Percentiles rank a stretch among this genome's conserved stretches.
These are phyloP conservation scores for Arthrobotrys musiformis DNA, from an alignment of 2,329 filamentous ascomycete genomes.

Conservation along the genomic window DNA sequence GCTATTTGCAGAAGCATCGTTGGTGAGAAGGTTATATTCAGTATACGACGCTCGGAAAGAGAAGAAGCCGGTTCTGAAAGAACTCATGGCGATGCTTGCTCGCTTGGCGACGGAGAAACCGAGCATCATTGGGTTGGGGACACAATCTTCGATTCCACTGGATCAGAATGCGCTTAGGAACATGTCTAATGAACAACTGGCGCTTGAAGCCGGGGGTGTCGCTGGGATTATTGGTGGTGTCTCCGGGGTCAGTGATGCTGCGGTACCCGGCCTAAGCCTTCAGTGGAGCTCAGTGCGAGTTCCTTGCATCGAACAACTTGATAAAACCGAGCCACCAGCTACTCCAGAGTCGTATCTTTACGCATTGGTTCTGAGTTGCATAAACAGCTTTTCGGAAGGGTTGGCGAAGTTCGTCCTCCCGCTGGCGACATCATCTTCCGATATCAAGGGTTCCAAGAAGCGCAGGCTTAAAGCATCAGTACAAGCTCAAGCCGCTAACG, in stretches of 20 bases:
- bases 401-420: slow-evolving; percentile 93
- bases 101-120: slow-evolving; percentile 91
- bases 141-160: slow-evolving; percentile 84
- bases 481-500: slow-evolving; percentile 27
- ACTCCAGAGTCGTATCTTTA: slow-evolving; percentile 96
- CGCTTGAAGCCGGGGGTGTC: slow-evolving; percentile 86
- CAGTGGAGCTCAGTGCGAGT: slow-evolving; percentile 91
- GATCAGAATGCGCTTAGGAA: slow-evolving; percentile 70
- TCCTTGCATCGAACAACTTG: slow-evolving; percentile 90
- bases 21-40: slow-evolving; percentile 82
- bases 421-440: slow-evolving; percentile 80
- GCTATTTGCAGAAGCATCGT: slow-evolving; percentile 81
- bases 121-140: slow-evolving; percentile 83
- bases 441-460: slow-evolving; percentile 68
- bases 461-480: slow-evolving; percentile 60
- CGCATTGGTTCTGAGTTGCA: slow-evolving; percentile 85
- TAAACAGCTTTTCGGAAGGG: slow-evolving; percentile 89
- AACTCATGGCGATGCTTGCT: slow-evolving; percentile 88
- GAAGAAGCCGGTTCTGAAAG: slow-evolving; percentile 80
- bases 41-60: slow-evolving; percentile 79
- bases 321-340: slow-evolving; percentile 84
- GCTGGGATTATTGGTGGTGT: slow-evolving; percentile 85
- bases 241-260: slow-evolving; percentile 73
- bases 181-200: slow-evolving; percentile 79
- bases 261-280: slow-evolving; percentile 79